phyloP scores from a whole-genome alignment of 495 filamentous ascomycete genomes.

The Hamigera avellanea region DNA sequence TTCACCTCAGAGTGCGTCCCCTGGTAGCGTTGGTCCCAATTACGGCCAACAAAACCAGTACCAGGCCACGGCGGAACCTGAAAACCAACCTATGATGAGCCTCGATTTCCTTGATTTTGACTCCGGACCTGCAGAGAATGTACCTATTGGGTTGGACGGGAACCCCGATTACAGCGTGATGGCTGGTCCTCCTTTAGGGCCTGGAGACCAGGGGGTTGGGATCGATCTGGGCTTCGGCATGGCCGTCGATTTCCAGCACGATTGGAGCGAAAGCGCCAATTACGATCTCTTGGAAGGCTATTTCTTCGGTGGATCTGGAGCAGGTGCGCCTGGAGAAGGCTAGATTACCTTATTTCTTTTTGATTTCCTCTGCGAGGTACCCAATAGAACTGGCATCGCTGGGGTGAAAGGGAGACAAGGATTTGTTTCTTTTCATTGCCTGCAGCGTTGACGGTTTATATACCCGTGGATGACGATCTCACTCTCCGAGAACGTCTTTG shows the following conservation, averaged over 20 bases:
- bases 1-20: slow-evolving; percentile 30
- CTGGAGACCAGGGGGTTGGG: slow-evolving; percentile 31
- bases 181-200: slow-evolving; percentile 16
- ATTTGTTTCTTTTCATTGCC: no score
- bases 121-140: slow-evolving; percentile 13
- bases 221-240: slow-evolving; percentile 69
- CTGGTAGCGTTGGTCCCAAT: slow-evolving; percentile 15
- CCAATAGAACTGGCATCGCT: no score
- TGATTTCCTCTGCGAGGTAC: not conserved
- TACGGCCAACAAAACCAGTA: slow-evolving; percentile 8
- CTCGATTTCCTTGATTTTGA: slow-evolving; percentile 33
- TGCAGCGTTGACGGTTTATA: no score
- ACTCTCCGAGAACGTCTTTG: no score
- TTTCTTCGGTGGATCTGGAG: slow-evolving; percentile 60
- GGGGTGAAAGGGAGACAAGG: no score
- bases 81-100: slow-evolving; percentile 19
- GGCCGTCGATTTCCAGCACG: slow-evolving; percentile 62
- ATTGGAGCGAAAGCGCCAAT: slow-evolving; percentile 67
- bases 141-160: slow-evolving; percentile 16
- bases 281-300: slow-evolving; percentile 86
- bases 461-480: no score
- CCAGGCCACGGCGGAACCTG: slow-evolving; percentile 11
- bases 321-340: slow-evolving; percentile 17
- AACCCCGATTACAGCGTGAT: slow-evolving; percentile 18
- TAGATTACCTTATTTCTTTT: slow-evolving; percentile 4